Evolutionary conservation across 2,329 filamentous ascomycete genomes (phyloP).

Genomic region (Triangularia setosa): DNA sequence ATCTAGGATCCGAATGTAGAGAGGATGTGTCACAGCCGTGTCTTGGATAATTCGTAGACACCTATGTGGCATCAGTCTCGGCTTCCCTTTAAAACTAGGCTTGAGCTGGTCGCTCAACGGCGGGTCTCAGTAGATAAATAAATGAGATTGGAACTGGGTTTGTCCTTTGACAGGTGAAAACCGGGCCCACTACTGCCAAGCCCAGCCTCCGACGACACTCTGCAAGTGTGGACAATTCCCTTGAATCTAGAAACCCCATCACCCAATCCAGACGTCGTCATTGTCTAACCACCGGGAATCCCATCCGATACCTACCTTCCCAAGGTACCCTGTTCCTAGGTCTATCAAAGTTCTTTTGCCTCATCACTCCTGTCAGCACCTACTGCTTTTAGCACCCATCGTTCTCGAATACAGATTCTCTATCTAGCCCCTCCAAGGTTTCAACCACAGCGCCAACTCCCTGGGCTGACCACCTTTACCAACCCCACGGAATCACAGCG

Average conservation of each 20-base stretch:
- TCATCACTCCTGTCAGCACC: neutral
- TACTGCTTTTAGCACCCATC: neutral
- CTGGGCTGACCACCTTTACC: neutral
- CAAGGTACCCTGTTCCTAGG: neutral
- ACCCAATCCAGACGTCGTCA: conserved; percentile 19
- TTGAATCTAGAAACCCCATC: conserved; percentile 2
- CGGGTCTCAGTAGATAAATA: neutral
- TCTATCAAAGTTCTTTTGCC: neutral
- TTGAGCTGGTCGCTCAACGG: neutral
- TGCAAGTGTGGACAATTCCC: neutral
- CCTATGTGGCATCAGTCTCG: neutral
- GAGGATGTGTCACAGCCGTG: neutral
- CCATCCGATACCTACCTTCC: conserved; percentile 1
- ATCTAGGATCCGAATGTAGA: neutral
- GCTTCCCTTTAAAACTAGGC: neutral
- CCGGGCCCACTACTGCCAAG: conserved; percentile 2
- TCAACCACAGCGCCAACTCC: neutral
- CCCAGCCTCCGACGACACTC: neutral
- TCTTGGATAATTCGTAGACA: neutral
- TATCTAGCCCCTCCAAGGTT: neutral
- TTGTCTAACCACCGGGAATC: conserved; percentile 7
- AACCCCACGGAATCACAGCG: neutral
- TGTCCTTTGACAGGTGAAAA: neutral
- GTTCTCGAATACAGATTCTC: neutral
- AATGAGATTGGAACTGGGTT: neutral